Conservation (phyloP, 2,329 filamentous ascomycete genomes). For the Colletotrichum musae region DNA sequence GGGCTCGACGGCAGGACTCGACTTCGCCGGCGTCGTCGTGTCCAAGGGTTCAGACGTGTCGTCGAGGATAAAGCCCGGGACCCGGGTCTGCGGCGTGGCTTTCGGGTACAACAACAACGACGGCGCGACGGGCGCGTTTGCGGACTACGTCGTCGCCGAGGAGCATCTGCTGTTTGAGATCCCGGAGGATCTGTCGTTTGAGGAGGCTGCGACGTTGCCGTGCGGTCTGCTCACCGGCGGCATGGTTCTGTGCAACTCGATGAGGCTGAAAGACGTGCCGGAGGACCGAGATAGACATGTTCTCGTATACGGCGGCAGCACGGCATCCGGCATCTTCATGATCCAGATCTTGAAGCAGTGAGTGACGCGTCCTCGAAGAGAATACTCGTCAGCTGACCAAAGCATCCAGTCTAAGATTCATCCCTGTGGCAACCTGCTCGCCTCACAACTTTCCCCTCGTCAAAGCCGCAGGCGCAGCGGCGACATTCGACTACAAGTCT, state of each 20-base stretch:
- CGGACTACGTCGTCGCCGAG: slow-evolving; percentile 46
- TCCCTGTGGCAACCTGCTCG: slow-evolving; percentile 61
- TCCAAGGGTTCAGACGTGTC: slow-evolving; percentile 46
- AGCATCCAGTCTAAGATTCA: slow-evolving; percentile 50
- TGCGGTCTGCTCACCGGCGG: slow-evolving; percentile 21
- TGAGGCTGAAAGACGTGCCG: slow-evolving; percentile 48
- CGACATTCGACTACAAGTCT: slow-evolving; percentile 60
- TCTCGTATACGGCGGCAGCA: slow-evolving; percentile 61
- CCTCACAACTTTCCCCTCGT: slow-evolving; percentile 58
- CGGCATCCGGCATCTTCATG: slow-evolving; percentile 60
- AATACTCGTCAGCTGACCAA: background rate
- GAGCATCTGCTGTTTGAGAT: slow-evolving; percentile 45
- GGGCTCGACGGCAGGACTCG: slow-evolving; percentile 50
- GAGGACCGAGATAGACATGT: slow-evolving; percentile 45
- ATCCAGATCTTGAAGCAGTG: slow-evolving; percentile 45
- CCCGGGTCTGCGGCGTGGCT: slow-evolving; percentile 46
- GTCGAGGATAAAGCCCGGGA: slow-evolving; percentile 45
- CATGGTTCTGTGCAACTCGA: slow-evolving; percentile 37
- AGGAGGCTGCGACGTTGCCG: slow-evolving; percentile 45
- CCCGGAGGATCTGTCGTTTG: slow-evolving; percentile 45
- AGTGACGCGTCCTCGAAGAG: background rate
- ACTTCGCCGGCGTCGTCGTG: slow-evolving; percentile 53
- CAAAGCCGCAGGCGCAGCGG: slow-evolving; percentile 58
- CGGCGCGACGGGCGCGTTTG: slow-evolving; percentile 48
- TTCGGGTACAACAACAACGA: slow-evolving; percentile 43